Evolutionary conservation across 1,284 basidiomycete genomes (phyloP).

Genomic region (Trichosporon ovoides): DNA sequence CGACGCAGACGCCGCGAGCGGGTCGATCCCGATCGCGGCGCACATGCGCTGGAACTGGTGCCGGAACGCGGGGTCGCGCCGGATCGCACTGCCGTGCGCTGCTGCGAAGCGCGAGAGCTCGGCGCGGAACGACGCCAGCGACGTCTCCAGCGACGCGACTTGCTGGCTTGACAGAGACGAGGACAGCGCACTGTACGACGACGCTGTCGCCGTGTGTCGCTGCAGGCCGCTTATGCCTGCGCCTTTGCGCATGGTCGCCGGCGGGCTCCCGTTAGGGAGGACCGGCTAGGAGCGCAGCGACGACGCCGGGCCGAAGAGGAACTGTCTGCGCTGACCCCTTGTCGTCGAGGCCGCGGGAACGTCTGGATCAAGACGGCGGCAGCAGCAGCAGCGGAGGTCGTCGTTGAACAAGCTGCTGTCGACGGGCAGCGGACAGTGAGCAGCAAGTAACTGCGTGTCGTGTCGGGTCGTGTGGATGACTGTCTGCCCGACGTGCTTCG

Average conservation of each 20-base stretch:
- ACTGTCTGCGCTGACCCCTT: no score
- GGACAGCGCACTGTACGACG: constrained; percentile 71
- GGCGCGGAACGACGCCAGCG: constrained; percentile 77
- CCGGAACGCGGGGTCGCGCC: constrained; percentile 77
- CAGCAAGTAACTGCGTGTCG: no score
- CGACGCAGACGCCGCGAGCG: constrained; percentile 61
- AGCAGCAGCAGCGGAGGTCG: no score
- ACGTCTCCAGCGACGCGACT: constrained; percentile 69
- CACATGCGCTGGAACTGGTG: constrained; percentile 97
- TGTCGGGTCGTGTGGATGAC: no score
- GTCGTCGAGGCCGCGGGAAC: no score
- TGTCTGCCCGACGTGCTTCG: no score
- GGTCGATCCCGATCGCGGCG: constrained; percentile 88
- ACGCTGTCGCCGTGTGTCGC: constrained; percentile 45
- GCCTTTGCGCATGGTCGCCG: constrained; percentile 50
- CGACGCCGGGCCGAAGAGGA: no score
- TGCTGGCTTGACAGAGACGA: constrained; percentile 70
- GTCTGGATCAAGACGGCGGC: no score
- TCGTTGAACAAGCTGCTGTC: no score
- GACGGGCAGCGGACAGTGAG: no score
- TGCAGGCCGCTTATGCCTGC: constrained; percentile 53
- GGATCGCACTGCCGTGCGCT: constrained; percentile 78
- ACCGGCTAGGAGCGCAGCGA: no score
- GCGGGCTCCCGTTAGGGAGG: no score
- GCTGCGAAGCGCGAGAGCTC: constrained; percentile 75